phyloP scores from a whole-genome alignment of 768 basidiomycete species.

The Trametes punicea region DNA sequence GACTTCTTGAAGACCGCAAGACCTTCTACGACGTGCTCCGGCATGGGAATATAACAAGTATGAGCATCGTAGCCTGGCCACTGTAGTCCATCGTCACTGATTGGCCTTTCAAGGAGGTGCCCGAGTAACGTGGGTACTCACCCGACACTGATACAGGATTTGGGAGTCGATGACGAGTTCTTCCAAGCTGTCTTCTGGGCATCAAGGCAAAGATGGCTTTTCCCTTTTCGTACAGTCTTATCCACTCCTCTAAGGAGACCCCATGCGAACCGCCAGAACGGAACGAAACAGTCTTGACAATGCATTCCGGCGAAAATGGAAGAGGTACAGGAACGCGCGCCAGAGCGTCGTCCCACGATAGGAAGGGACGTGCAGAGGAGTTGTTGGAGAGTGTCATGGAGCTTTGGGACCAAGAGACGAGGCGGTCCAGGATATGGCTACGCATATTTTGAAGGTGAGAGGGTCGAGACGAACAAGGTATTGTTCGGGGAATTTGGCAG shows the following conservation, averaged over 20 bases:
- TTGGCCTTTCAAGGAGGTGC: not conserved
- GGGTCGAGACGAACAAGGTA: not conserved
- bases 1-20: not conserved
- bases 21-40: not conserved
- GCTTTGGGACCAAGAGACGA: not conserved
- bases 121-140: not conserved
- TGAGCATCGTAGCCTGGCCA: conserved; percentile 16
- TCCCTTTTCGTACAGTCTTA: not conserved
- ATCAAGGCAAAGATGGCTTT: not conserved
- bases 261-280: not conserved
- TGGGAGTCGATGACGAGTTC: not conserved
- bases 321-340: conserved; percentile 4
- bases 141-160: conserved; percentile 9
- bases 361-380: not conserved
- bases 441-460: not conserved
- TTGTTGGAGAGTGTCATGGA: not conserved
- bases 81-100: not conserved
- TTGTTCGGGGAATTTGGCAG: not conserved
- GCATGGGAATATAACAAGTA: conserved; percentile 6
- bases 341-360: not conserved
- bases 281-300: not conserved
- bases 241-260: conserved; percentile 8
- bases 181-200: conserved; percentile 3
- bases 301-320: not conserved
- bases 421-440: not conserved